A percentile compares a stretch with the other conserved stretches of the same genome.
Evolutionary conservation across 345 rosid genomes (phyloP).

Genomic region (Arabis alpina): DNA sequence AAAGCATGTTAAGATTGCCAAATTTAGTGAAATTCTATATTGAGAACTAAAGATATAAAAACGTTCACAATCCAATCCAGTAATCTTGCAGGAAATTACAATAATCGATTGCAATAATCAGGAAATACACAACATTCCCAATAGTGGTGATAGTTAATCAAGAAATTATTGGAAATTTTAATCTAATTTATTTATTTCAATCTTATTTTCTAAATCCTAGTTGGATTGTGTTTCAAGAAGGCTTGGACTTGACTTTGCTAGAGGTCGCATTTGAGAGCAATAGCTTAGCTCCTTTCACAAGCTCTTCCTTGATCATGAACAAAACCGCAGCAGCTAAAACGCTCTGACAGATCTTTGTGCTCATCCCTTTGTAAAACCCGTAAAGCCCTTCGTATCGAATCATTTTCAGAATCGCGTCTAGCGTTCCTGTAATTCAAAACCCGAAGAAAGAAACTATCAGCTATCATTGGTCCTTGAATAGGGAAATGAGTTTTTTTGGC

Average conservation of each 20-base stretch:
- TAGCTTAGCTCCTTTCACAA: conserved; percentile 65
- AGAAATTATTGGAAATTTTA: conserved; percentile 22
- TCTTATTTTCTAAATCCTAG: conserved; percentile 31
- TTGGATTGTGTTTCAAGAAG: conserved; percentile 21
- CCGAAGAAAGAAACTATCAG: background rate
- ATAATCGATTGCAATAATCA: conserved; percentile 27
- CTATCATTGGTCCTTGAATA: background rate
- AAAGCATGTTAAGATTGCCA: background rate
- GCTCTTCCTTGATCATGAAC: conserved; percentile 95
- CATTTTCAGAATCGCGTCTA: conserved; percentile 89
- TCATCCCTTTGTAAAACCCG: conserved; percentile 97
- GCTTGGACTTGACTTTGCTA: conserved; percentile 43
- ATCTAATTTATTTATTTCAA: conserved; percentile 22
- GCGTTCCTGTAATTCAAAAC: conserved; percentile 55
- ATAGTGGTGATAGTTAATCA: conserved; percentile 7
- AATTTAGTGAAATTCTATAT: background rate
- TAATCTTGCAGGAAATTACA: conserved; percentile 22
- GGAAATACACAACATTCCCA: conserved; percentile 10
- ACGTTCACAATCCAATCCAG: background rate
- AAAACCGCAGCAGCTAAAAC: conserved; percentile 90
- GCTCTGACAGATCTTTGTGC: conserved; percentile 86
- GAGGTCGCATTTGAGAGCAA: conserved; percentile 52
- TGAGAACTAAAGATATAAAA: conserved; percentile 2
- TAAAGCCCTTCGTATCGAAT: conserved; percentile 76
- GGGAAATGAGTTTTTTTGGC: background rate